Evolutionary conservation across 768 basidiomycete genomes (phyloP).

Genomic region (Trametes villosa): DNA sequence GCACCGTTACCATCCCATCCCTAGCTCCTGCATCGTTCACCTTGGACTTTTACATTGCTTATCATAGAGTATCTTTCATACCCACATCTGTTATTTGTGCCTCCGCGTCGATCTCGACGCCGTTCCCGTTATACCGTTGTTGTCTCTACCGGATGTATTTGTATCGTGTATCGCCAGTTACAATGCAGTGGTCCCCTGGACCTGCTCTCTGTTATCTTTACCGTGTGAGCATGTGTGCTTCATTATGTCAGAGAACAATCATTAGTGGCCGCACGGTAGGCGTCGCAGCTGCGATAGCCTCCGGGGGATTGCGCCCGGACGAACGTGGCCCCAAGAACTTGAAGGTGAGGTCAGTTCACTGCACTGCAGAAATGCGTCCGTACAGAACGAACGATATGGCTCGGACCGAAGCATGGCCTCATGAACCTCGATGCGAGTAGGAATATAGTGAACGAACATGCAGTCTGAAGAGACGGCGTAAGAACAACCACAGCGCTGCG

Average conservation of each 20-base stretch:
- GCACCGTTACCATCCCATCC: not conserved
- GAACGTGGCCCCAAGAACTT: too few species aligned
- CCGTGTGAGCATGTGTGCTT: not conserved
- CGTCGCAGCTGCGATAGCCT: too few species aligned
- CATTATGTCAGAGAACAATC: too few species aligned
- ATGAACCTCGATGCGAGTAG: too few species aligned
- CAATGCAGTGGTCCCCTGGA: not conserved
- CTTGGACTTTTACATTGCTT: not conserved
- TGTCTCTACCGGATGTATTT: conserved; percentile 6
- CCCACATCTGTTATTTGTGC: not conserved
- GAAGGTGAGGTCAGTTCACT: too few species aligned
- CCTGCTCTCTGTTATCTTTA: not conserved
- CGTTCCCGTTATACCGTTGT: not conserved
- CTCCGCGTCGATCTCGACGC: not conserved
- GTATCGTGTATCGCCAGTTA: not conserved
- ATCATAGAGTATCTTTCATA: not conserved
- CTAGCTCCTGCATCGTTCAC: not conserved
- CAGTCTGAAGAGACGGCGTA: too few species aligned
- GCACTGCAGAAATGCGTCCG: too few species aligned
- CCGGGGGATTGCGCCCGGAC: too few species aligned
- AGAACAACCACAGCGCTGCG: too few species aligned
- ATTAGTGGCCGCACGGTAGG: not conserved
- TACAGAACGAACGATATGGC: too few species aligned
- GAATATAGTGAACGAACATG: too few species aligned
- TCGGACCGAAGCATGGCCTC: too few species aligned